Evolutionary conservation across 257 asterid species (phyloP), one percentile per base, ranked within the genome.

Genomic region (Dorcoceras hygrometricum): DNA sequence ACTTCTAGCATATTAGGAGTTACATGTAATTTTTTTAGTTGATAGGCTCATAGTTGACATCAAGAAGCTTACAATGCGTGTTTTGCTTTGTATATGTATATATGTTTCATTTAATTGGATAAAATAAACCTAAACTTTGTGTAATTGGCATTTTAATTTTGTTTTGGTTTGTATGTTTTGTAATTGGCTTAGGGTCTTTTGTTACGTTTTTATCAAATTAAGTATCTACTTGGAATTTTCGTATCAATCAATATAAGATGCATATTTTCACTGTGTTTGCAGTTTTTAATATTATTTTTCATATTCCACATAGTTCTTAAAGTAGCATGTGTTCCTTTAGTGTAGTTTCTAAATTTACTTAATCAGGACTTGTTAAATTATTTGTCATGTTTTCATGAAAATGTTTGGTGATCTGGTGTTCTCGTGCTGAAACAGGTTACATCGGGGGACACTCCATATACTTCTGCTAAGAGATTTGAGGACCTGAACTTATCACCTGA

Each of bases 391-490:
- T 50, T 11, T 23, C 19, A 25, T 26, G 22, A n/a, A n/a, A 10
- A 23, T 4, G 46, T 20, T 57, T 25, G 57, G 51, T 80, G 62
- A 22, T 54, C 71, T 19, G 43, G 11, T 27, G 27, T 34, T 63
- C 61, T 50, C 66, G n/a, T 36, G 2, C 57, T 67, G 24, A 27
- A 59, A 65, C 16, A 93, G 99, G 85, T 93, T 66, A 80, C 87
- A n/a, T 74, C 95, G 0, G 95, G 95, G 6, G 95, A 82, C 70
- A 85, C 97, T 31, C 78, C 81, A 26, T 93, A 93, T 39, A 77
- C 78, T 23, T 88, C 96, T 2, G 99, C 93, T 0, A 83, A 80
- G 83, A 82, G 75, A 66, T 93, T 93, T 58, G 97, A 93, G 85
- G 97, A 93, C 77, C 81, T 90, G 84, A 76, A 83, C 65, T 78